phyloP scores from a whole-genome alignment of 352 stramenopile species.

The Pythium scleroteichum region DNA sequence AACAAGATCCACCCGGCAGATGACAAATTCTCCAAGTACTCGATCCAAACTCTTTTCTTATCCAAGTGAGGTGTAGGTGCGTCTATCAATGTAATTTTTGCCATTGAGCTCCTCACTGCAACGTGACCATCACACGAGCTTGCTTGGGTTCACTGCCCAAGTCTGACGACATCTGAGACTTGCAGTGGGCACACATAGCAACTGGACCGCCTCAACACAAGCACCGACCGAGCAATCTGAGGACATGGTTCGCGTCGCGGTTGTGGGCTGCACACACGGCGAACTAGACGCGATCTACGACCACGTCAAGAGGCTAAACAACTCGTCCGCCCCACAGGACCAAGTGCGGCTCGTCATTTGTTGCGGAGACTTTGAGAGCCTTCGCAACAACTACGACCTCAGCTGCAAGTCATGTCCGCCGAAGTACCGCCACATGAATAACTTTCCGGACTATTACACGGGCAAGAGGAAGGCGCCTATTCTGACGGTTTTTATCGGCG shows the following conservation, averaged over 20 bases:
- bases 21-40: constrained; percentile 31
- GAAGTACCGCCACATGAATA: constrained; percentile 92
- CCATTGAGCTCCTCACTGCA: not conserved
- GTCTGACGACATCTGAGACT: no score
- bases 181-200: no score
- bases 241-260: constrained; percentile 70
- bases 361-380: constrained; percentile 79
- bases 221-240: not conserved
- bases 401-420: constrained; percentile 95
- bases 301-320: constrained; percentile 59
- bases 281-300: constrained; percentile 98
- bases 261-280: constrained; percentile 98
- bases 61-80: not conserved
- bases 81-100: constrained; percentile 2
- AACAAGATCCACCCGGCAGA: constrained; percentile 25
- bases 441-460: constrained; percentile 96
- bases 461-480: constrained; percentile 90
- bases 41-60: constrained; percentile 25
- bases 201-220: no score
- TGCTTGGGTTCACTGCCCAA: constrained; percentile 9
- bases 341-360: constrained; percentile 95
- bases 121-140: constrained; percentile 1
- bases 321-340: not conserved
- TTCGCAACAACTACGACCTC: constrained; percentile 76
- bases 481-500: constrained; percentile 96